A percentile compares a stretch with the other conserved stretches of the same genome.
phyloP scores from a whole-genome alignment of 148 eudicot species.

The Talinum fruticosum region DNA sequence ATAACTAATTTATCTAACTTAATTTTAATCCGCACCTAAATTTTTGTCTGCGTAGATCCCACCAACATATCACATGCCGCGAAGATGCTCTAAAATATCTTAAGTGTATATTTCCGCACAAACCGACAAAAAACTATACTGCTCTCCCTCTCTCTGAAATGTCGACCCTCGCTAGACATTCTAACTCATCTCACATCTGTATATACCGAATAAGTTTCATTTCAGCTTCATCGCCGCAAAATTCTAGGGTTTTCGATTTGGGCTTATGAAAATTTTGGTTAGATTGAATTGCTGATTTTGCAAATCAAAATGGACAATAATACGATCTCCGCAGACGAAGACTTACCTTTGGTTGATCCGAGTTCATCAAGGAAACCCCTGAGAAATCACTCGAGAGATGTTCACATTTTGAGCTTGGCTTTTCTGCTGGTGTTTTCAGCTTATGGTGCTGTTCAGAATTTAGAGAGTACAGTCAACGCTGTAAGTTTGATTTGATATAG shows the following conservation, averaged over 20 bases:
- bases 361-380: constrained; percentile 19
- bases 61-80: too few species aligned
- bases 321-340: constrained; percentile 40
- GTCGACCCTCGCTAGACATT: too few species aligned
- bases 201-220: too few species aligned
- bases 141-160: too few species aligned
- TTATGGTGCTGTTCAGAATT: constrained; percentile 90
- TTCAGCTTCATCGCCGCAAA: not conserved
- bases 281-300: not conserved
- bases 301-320: constrained; percentile 21
- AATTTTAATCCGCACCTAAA: too few species aligned
- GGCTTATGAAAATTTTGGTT: not conserved
- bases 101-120: too few species aligned
- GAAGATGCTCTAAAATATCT: too few species aligned
- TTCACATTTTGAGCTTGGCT: constrained; percentile 70
- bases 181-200: too few species aligned
- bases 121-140: too few species aligned
- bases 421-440: constrained; percentile 84
- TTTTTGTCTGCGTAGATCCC: too few species aligned
- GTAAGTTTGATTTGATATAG: constrained; percentile 38
- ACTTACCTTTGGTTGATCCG: constrained; percentile 42
- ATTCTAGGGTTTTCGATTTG: not conserved
- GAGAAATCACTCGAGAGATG: constrained; percentile 51
- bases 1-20: too few species aligned
- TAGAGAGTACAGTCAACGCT: constrained; percentile 78